Evolutionary conservation across 208 protist genomes (phyloP), one percentile per base, ranked within the genome.

Genomic region (Strigomonas culicis): DNA sequence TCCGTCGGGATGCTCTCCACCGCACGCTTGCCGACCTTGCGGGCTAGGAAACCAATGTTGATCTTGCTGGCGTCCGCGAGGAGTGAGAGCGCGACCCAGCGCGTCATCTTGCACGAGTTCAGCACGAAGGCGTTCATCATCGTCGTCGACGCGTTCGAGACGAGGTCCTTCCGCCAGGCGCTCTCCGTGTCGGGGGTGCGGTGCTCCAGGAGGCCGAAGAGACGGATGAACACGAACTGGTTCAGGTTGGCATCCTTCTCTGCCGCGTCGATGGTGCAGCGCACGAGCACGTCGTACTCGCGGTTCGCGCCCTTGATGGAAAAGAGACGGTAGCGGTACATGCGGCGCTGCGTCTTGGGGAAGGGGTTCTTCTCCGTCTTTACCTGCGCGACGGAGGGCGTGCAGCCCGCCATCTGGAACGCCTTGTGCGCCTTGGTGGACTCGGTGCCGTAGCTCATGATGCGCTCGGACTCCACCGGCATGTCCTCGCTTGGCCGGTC

Each of bases 261-360:
- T 36, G 89, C 74, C 0, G 85, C 84, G 56, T 96, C 90, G 10
- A 96, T 55, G 59, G 93, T 85, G 66, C 83, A 93, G 39, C 90
- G 90, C 41, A 96, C 90, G 44, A 96, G 72, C 49, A 96, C 64
- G 59, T 92, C 83, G 78, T 96, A 96, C 25, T 72, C 73, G 55
- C 81, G 69, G 15, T 84, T 70, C 15, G 82, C 77, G 39, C 64
- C 63, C 64, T 96, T 75, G 72, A 96, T 77, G 47, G 76, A 80
- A 72, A 78, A 96, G 46, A 76, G 77, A 31, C 90, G 87, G 73
- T 96, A 96, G 61, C 80, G 79, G 77, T 94, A 94, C 66, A 94
- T 69, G 64, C 84, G 85, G 6, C 78, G 77, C 53, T 86, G 86
- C 24, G 76, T 90, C 34, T 74, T 51, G 17, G 73, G 74, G 61